These are phyloP conservation scores for Xylaria curta DNA, from an alignment of 495 filamentous ascomycete species.

Conservation along the genomic window DNA sequence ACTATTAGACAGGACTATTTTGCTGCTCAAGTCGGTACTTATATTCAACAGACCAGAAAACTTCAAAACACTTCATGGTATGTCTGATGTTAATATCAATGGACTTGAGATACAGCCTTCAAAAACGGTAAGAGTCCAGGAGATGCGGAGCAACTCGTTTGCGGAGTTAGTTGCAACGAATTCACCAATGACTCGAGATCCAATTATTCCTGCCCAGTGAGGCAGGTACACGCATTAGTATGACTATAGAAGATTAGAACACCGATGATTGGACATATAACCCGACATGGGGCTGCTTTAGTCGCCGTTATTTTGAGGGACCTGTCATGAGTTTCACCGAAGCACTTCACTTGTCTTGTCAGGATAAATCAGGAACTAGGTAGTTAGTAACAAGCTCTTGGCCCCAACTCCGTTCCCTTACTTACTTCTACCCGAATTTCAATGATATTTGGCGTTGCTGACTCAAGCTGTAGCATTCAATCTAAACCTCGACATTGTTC, in stretches of 20 bases:
- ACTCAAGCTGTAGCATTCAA: not conserved
- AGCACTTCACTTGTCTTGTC: not conserved
- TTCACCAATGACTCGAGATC: conserved; percentile 13
- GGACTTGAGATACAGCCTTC: not conserved
- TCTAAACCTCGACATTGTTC: not conserved
- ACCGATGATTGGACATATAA: not conserved
- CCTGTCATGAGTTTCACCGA: not conserved
- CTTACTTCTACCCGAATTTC: not conserved
- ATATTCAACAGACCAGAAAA: not conserved
- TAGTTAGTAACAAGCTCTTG: not conserved
- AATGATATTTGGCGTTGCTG: not conserved
- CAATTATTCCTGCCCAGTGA: conserved; percentile 10
- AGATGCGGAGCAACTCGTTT: not conserved
- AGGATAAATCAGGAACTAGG: not conserved
- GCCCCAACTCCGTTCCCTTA: not conserved
- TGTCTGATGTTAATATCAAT: not conserved
- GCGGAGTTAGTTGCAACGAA: not conserved
- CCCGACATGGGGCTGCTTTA: not conserved
- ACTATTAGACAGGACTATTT: not conserved
- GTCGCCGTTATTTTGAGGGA: conserved; percentile 13
- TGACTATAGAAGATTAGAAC: not conserved
- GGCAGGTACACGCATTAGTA: conserved; percentile 20
- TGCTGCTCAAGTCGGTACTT: not conserved
- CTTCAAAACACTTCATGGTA: not conserved
- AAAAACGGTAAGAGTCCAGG: not conserved